Conservation (phyloP, 169 alveolate genomes). For the Cryptosporidium meleagridis region DNA sequence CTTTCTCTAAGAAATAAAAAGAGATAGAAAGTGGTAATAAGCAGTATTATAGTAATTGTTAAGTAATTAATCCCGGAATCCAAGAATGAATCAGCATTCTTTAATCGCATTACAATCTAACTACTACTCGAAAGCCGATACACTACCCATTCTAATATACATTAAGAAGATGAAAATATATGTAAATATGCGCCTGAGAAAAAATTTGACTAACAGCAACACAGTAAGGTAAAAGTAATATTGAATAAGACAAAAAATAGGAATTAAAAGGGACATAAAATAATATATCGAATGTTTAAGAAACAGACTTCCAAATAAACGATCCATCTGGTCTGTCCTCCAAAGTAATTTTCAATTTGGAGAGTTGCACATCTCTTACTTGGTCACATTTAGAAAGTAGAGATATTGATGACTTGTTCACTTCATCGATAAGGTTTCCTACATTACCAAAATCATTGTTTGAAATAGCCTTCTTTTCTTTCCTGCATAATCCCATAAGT, state of each 20-base stretch:
- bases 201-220: neutral
- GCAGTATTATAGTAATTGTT: too few species aligned
- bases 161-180: too few species aligned
- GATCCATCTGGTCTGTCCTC: conserved; percentile 92
- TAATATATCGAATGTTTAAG: neutral
- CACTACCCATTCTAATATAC: neutral
- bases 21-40: neutral
- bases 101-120: too few species aligned
- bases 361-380: conserved; percentile 92
- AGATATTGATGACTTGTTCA: conserved; percentile 78
- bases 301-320: conserved; percentile 78
- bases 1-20: too few species aligned
- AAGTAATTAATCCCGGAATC: too few species aligned
- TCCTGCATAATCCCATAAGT: conserved; percentile 77
- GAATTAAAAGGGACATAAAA: neutral
- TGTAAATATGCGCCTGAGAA: neutral
- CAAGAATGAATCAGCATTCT: too few species aligned
- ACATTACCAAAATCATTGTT: conserved; percentile 76
- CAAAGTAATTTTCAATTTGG: conserved; percentile 89
- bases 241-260: neutral
- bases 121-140: too few species aligned
- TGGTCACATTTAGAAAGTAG: conserved; percentile 89
- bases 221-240: neutral
- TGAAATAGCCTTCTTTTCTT: conserved; percentile 77
- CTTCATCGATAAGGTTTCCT: conserved; percentile 80